Evolutionary conservation across 2,329 filamentous ascomycete species (phyloP).

Genomic region (Zymoseptoria ardabiliae): DNA sequence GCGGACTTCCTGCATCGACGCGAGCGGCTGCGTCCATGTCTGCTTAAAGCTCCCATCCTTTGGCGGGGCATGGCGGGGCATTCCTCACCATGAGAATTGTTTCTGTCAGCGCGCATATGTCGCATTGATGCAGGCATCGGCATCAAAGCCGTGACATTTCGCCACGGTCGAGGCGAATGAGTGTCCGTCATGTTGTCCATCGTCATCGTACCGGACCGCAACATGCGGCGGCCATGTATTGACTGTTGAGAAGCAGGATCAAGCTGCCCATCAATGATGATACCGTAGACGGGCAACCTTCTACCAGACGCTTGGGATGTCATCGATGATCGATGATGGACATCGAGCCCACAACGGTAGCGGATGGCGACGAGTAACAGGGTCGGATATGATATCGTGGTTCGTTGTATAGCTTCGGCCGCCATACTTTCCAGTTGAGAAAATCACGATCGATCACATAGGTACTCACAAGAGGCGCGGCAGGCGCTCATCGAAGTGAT

Average conservation of each 20-base stretch:
- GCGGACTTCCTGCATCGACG: neutral
- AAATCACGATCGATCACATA: too few relatives aligned
- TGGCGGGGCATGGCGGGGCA: neutral
- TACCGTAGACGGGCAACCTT: too few relatives aligned
- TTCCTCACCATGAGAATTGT: neutral
- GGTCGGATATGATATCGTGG: too few relatives aligned
- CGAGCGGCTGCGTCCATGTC: neutral
- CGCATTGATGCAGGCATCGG: neutral
- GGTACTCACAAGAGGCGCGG: neutral
- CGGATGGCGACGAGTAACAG: too few relatives aligned
- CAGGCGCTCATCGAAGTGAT: neutral
- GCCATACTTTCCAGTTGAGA: too few relatives aligned
- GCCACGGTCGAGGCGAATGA: neutral
- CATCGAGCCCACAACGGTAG: too few relatives aligned
- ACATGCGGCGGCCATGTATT: too few relatives aligned
- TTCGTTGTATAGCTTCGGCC: too few relatives aligned
- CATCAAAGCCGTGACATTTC: neutral
- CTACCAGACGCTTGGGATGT: too few relatives aligned
- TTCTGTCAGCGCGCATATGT: neutral
- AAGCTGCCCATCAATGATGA: neutral
- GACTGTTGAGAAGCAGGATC: neutral
- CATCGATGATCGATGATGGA: too few relatives aligned
- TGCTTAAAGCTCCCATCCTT: neutral
- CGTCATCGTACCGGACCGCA: neutral
- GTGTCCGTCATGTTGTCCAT: neutral